Evolutionary conservation across 148 eudicot species (phyloP).

Genomic region (Rhododendron vialii): DNA sequence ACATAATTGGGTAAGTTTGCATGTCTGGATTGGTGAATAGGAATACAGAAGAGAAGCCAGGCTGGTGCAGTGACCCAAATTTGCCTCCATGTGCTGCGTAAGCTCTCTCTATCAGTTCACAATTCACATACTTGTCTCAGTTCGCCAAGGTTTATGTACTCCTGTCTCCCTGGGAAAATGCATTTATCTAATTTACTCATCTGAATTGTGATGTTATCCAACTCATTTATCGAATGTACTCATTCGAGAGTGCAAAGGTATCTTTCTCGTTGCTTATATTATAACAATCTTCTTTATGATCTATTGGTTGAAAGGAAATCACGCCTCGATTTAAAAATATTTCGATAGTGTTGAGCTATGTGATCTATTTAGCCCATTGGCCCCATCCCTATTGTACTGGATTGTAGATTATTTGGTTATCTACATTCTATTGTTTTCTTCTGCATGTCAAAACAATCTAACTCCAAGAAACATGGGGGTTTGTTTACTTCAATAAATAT

Average conservation of each 20-base stretch:
- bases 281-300: neutral
- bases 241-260: neutral
- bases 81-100: conserved; percentile 98
- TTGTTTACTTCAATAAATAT: neutral
- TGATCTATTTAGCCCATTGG: neutral
- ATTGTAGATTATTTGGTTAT: neutral
- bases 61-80: conserved; percentile 79
- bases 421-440: neutral
- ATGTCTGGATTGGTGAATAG: conserved; percentile 36
- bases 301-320: neutral
- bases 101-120: conserved; percentile 18
- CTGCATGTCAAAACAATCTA: neutral
- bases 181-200: neutral
- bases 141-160: neutral
- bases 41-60: conserved; percentile 77
- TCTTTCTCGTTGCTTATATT: neutral
- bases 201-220: neutral
- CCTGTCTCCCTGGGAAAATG: neutral
- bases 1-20: neutral
- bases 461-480: neutral
- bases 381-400: neutral
- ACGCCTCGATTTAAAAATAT: neutral
- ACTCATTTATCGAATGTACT: neutral
- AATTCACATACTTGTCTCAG: neutral
- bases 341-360: neutral